Conservation (phyloP, 306 rosid genomes). For the Carpinus fangiana region DNA sequence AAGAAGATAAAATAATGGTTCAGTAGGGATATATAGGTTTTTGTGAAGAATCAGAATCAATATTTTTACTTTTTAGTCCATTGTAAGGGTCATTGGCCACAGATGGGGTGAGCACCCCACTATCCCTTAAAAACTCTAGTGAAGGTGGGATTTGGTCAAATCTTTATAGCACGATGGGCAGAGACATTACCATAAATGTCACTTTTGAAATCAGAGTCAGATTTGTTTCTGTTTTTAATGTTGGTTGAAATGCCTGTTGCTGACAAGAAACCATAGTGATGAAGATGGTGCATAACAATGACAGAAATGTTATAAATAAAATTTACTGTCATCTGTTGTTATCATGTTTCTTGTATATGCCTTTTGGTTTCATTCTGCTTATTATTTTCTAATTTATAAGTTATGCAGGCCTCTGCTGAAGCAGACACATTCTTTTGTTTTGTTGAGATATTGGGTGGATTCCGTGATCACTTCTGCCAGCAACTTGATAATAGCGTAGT, state of each 20-base stretch:
- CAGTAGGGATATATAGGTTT: too few relatives aligned
- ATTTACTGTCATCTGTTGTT: not conserved
- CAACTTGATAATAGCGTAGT: constrained; percentile 98
- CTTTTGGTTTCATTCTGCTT: constrained; percentile 27
- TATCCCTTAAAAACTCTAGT: too few relatives aligned
- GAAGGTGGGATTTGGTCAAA: not conserved
- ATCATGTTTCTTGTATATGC: not conserved
- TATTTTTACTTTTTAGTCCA: too few relatives aligned
- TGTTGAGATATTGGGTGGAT: constrained; percentile 93
- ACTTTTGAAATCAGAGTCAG: not conserved
- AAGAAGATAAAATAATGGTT: too few relatives aligned
- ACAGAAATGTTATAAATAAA: constrained; percentile 7
- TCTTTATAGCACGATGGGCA: not conserved
- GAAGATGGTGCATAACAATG: constrained; percentile 6
- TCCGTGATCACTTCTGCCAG: constrained; percentile 96
- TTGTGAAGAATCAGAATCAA: too few relatives aligned
- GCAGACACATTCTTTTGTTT: constrained; percentile 98
- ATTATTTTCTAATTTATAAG: constrained; percentile 34
- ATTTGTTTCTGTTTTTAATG: not conserved
- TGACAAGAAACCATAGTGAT: not conserved
- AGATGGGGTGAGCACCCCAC: too few relatives aligned
- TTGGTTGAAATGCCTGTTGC: constrained; percentile 1
- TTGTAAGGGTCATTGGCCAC: too few relatives aligned
- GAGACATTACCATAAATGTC: not conserved
- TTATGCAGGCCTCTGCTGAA: constrained; percentile 82